Percentiles rank a stretch among this genome's conserved stretches.
phyloP scores from a whole-genome alignment of 2,329 filamentous ascomycete genomes.

The Purpureocillium lavendulum region DNA sequence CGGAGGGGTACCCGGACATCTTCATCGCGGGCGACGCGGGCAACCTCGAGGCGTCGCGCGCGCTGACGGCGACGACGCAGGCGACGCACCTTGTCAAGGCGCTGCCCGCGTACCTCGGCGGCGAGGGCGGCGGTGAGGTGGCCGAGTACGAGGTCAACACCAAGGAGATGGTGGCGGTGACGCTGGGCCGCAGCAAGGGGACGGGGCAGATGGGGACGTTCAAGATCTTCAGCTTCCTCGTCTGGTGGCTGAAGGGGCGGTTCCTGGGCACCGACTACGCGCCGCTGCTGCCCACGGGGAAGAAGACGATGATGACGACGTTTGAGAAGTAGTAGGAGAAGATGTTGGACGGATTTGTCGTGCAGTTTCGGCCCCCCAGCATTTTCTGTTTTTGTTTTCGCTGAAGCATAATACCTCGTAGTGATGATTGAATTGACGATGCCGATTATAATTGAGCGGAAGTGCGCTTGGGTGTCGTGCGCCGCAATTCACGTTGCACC shows the following conservation, averaged over 20 bases:
- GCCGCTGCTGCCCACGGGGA: slow-evolving; percentile 21
- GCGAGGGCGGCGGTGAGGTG: slow-evolving; percentile 14
- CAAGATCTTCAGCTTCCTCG: slow-evolving; percentile 28
- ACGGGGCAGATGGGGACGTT: slow-evolving; percentile 27
- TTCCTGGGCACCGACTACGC: slow-evolving; percentile 26
- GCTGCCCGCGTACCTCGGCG: slow-evolving; percentile 23
- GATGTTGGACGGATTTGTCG: slow-evolving; percentile 1
- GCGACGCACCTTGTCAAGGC: slow-evolving; percentile 22
- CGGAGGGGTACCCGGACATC: slow-evolving; percentile 27
- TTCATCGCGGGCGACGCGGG: slow-evolving; percentile 37
- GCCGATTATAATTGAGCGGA: too few relatives aligned
- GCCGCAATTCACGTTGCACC: too few relatives aligned
- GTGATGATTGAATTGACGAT: too few relatives aligned
- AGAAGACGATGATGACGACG: slow-evolving; percentile 19
- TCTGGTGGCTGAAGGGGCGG: slow-evolving; percentile 30
- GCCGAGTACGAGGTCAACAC: slow-evolving; percentile 19
- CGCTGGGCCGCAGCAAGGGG: slow-evolving; percentile 29
- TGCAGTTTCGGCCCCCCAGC: not conserved
- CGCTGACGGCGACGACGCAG: slow-evolving; percentile 22
- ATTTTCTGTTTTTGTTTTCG: not conserved
- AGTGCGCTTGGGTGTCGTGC: too few relatives aligned
- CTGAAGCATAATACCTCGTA: too few relatives aligned
- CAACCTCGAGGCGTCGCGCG: slow-evolving; percentile 27
- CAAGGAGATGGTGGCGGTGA: slow-evolving; percentile 25
- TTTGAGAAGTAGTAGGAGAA: slow-evolving; percentile 20